Percentiles rank a stretch among this genome's conserved stretches.
Conservation (phyloP, 225 moss, liverwort and hornwort species). For the Physcomitrellopsis africana region DNA sequence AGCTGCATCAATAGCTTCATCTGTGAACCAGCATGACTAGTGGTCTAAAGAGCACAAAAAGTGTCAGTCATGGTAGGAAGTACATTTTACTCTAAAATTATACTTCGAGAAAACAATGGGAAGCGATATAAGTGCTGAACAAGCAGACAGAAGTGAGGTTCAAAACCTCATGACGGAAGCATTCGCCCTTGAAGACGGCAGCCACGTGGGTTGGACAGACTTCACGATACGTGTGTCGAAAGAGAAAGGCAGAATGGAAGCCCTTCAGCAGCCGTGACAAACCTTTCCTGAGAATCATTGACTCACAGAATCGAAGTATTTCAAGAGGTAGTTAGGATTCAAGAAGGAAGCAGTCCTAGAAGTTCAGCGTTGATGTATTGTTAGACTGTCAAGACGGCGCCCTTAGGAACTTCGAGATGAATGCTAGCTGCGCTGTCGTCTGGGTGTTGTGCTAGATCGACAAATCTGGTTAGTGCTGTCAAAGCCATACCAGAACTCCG, state of each 20-base stretch:
- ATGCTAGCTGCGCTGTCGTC: not conserved
- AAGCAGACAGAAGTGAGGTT: constrained; percentile 5
- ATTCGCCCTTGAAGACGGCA: not conserved
- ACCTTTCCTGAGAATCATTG: not conserved
- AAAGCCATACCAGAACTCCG: no score
- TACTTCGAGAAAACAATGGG: not conserved
- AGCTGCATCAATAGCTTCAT: no score
- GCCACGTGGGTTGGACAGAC: constrained; percentile 27
- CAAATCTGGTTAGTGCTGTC: not conserved
- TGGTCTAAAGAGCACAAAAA: not conserved
- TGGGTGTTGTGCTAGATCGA: not conserved
- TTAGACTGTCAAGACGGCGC: not conserved
- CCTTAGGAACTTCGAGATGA: not conserved
- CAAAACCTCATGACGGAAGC: constrained; percentile 4
- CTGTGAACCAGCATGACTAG: no score
- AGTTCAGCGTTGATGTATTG: not conserved
- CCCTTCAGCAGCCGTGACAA: not conserved
- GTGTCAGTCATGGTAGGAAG: constrained; percentile 12
- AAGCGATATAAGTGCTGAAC: not conserved
- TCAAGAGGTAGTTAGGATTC: not conserved
- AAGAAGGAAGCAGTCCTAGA: constrained; percentile 22
- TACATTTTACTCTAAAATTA: not conserved
- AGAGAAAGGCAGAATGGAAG: constrained; percentile 10
- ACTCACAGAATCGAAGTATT: not conserved
- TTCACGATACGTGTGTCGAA: constrained; percentile 20